A percentile compares a stretch with the other conserved stretches of the same genome.
Evolutionary conservation across 2,329 filamentous ascomycete species (phyloP).

Genomic region (Lasiodiplodia sp.): DNA sequence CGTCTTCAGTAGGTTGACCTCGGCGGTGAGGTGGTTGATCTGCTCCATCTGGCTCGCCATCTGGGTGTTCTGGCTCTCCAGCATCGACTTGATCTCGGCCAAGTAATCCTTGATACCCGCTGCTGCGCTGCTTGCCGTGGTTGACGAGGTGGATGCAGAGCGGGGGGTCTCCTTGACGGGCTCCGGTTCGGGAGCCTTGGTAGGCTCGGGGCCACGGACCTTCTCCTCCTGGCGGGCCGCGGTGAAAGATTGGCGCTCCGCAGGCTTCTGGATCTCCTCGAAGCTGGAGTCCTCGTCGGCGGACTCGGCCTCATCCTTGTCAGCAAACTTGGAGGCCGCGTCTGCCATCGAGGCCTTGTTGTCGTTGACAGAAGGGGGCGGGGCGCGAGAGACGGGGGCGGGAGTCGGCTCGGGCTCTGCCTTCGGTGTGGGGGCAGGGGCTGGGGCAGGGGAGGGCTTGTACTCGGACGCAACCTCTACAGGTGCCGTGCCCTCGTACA

Average conservation of each 20-base stretch:
- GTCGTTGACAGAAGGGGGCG: conserved; percentile 76
- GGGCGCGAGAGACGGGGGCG: conserved; percentile 54
- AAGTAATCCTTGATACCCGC: conserved; percentile 70
- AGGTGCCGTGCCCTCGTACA: conserved; percentile 85
- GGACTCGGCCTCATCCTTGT: conserved; percentile 70
- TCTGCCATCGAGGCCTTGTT: conserved; percentile 87
- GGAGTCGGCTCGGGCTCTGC: conserved; percentile 55
- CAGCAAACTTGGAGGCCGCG: conserved; percentile 86
- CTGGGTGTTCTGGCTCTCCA: conserved; percentile 79
- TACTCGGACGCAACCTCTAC: conserved; percentile 77
- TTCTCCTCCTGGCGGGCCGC: conserved; percentile 50
- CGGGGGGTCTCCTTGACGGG: conserved; percentile 30
- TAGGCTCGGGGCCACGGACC: conserved; percentile 42
- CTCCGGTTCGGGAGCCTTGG: conserved; percentile 48
- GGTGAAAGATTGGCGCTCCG: conserved; percentile 62
- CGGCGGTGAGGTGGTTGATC: conserved; percentile 71
- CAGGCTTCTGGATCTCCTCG: conserved; percentile 81
- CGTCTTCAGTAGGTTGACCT: conserved; percentile 77
- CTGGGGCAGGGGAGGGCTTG: conserved; percentile 57
- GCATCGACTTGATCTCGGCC: conserved; percentile 76
- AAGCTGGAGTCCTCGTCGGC: conserved; percentile 80
- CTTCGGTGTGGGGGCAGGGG: conserved; percentile 59
- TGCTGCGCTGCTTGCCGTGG: conserved; percentile 53
- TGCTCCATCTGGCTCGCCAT: conserved; percentile 80
- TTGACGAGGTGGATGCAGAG: conserved; percentile 44